Evolutionary conservation across 2,329 filamentous ascomycete species (phyloP), one percentile per base, ranked within the genome.

Genomic region (Juglanconis oblonga): DNA sequence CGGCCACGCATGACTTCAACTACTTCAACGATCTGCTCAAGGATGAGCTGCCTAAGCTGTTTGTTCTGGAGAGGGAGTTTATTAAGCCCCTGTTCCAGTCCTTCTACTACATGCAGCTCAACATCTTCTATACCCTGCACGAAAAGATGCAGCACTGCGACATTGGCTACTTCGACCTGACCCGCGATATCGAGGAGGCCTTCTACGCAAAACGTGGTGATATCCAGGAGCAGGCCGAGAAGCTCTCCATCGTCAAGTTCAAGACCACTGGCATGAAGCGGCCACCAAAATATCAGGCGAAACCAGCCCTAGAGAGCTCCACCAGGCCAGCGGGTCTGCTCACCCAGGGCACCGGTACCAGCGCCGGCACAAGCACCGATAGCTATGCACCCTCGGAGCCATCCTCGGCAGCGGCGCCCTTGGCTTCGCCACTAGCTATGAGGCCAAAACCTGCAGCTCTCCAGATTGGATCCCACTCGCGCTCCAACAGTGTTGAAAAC

Each of bases 81-180:
- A 99, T 99, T 74, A 88, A 91, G 67, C 95, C 95, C 3, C 85
- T 99, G 7, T 99, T 99, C 82, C 95, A 98, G 74, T 96, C 91
- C 9, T 99, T 99, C 79, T 99, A 99, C 78, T 99, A 98, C 81
- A 99, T 99, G 95, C 95, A 99, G 76, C 85, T 99, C 66, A 99
- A 99, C 75, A 91, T 99, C 66, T 99, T 98, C 75, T 99, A 99
- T 77, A 99, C 95, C 1, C 82, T 99, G 57, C 95, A 99, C 74
- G 94, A 98, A 76, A 92, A 89, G 77, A 99, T 99, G 95, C 95
- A 99, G 78, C 87, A 84, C 66, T 92, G 96, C 73, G 93, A 98
- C 71, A 99, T 99, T 71, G 92, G 92, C 63, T 99, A 99, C 77
- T 99, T 99, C 75, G 91, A 99, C 74, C 83, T 99, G 55, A 91